Evolutionary conservation across 2,329 filamentous ascomycete species (phyloP).

Genomic region (Pyrenochaeta sp.): DNA sequence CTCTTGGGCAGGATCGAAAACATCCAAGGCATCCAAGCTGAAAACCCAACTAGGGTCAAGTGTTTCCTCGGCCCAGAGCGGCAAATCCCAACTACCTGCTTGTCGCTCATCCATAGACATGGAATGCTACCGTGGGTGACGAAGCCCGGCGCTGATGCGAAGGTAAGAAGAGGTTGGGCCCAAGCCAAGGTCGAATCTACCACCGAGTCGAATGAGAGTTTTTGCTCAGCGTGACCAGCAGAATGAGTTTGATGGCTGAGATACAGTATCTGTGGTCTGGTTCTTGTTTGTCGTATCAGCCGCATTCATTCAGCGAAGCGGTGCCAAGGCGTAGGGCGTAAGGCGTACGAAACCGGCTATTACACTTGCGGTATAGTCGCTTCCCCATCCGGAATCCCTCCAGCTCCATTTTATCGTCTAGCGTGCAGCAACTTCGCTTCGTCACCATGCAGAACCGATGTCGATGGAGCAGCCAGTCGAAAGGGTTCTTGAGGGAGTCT

Average conservation of each 20-base stretch:
- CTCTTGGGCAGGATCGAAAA: background rate
- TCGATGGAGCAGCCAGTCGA: conserved; percentile 5
- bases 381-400: background rate
- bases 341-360: conserved; percentile 7
- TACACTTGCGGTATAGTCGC: background rate
- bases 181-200: background rate
- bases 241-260: background rate
- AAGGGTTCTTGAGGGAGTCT: conserved; percentile 31
- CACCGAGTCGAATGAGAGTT: background rate
- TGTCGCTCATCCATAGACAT: conserved; percentile 10
- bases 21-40: conserved; percentile 3
- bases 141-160: background rate
- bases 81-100: conserved; percentile 4
- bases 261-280: background rate
- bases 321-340: conserved; percentile 10
- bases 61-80: conserved; percentile 7
- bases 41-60: conserved; percentile 9
- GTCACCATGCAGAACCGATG: background rate
- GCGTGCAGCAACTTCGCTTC: background rate
- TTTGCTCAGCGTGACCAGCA: background rate
- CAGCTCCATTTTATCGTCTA: background rate
- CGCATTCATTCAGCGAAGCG: background rate
- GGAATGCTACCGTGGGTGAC: background rate
- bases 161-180: background rate
- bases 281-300: background rate